Base-by-base conservation (phyloP, 805 yeast species). In the Candida nanaspora region DNA sequence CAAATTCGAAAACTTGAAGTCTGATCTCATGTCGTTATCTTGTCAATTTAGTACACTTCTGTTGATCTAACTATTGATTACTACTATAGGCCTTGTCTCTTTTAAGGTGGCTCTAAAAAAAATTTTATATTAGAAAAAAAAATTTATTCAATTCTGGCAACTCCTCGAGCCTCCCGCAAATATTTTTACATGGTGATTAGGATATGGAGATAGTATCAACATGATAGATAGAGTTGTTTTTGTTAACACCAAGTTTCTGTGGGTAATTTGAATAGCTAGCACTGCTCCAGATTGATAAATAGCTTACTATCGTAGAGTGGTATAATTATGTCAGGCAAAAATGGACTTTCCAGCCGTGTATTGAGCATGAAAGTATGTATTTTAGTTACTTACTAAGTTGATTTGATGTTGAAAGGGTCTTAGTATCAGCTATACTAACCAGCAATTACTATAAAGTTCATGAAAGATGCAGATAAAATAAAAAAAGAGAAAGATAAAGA, bases 1-100 rank as follows among this genome's bases (percentile, higher is more conserved):
- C 26, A 93, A 69, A 63, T 91, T 93, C 27, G 94, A 80, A 52
- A 93, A 83, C 72, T 82, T 67, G 59, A 82, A 87, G 65, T 86
- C 94, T n/a, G 95, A 80, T 66, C 80, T 86, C 95, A 87, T 86
- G 39, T 37, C 35, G 36, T 9, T 34, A 5, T 4, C 11, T 15
- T 10, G 9, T 6, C 6, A 15, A 5, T 15, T 15, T 30, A 30
- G 13, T 30, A 11, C 20, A 13, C 16, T 7, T 13, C 8, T 13
- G 8, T 28, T 14, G 14, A 14, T 28, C 11, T 8, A 28, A 14
- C 30, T 28, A 6, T 28, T n/a, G n/a, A n/a, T n/a, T n/a, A n/a
- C n/a, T n/a, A n/a, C n/a, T n/a, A n/a, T n/a, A n/a, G n/a, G n/a
- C n/a, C n/a, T n/a, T n/a, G n/a, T n/a, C n/a, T n/a, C n/a, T n/a